These are phyloP conservation scores for Nothopassalora personata DNA, from an alignment of 2,329 filamentous ascomycete species.

Conservation along the genomic window DNA sequence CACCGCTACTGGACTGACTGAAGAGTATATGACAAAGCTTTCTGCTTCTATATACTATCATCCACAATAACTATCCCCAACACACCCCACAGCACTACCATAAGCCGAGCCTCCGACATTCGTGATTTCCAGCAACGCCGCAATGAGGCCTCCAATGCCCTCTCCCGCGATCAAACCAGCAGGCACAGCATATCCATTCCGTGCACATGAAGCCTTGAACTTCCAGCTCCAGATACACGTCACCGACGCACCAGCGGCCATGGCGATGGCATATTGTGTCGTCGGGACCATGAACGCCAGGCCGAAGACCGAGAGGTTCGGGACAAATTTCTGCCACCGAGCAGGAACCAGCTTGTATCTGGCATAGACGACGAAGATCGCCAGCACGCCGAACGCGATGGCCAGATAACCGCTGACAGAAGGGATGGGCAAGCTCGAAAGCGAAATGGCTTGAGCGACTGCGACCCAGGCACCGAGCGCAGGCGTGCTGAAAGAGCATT, in stretches of 20 bases:
- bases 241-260: constrained; percentile 48
- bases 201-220: constrained; percentile 29
- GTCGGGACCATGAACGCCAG: constrained; percentile 53
- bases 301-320: constrained; percentile 55
- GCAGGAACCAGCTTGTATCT: constrained; percentile 47
- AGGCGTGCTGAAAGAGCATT: constrained; percentile 55
- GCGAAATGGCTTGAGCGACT: constrained; percentile 55
- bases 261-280: constrained; percentile 52
- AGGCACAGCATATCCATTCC: constrained; percentile 47
- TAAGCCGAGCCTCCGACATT: constrained; percentile 35
- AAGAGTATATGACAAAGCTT: too few relatives aligned
- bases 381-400: constrained; percentile 48
- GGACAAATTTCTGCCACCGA: constrained; percentile 48
- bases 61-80: constrained; percentile 11
- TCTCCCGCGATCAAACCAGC: constrained; percentile 57
- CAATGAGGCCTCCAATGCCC: constrained; percentile 55
- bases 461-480: constrained; percentile 60
- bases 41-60: not conserved
- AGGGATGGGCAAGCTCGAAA: constrained; percentile 50
- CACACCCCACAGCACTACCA: constrained; percentile 36
- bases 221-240: constrained; percentile 44
- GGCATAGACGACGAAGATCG: constrained; percentile 45
- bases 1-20: too few relatives aligned
- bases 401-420: constrained; percentile 53
- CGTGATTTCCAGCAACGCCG: constrained; percentile 44